These are phyloP conservation scores for Brassica juncea DNA, from an alignment of 345 rosid species.

Conservation along the genomic window DNA sequence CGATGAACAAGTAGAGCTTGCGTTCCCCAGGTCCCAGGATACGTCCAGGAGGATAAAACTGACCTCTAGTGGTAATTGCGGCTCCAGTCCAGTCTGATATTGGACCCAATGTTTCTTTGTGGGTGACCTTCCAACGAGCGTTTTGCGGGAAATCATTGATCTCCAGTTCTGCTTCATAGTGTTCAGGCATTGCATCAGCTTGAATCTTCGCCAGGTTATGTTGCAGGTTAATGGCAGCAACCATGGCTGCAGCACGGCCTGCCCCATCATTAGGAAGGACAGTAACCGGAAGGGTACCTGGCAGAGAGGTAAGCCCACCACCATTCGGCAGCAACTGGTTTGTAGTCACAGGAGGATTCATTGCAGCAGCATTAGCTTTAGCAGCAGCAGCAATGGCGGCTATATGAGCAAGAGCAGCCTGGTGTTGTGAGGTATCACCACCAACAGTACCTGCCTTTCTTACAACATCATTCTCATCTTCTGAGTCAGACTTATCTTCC, in stretches of 20 bases:
- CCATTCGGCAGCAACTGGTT: slow-evolving; percentile 50
- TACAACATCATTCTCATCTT: slow-evolving; percentile 90
- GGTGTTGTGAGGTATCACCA: slow-evolving; percentile 79
- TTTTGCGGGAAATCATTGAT: slow-evolving; percentile 95
- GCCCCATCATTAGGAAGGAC: slow-evolving; percentile 60
- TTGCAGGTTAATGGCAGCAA: slow-evolving; percentile 85
- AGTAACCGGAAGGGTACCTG: slow-evolving; percentile 51
- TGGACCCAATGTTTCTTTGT: slow-evolving; percentile 98
- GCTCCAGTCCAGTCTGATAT: slow-evolving; percentile 95
- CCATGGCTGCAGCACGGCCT: slow-evolving; percentile 86
- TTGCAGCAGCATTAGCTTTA: slow-evolving; percentile 44
- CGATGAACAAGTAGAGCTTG: slow-evolving; percentile 88
- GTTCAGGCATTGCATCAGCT: slow-evolving; percentile 97
- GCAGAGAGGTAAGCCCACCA: slow-evolving; percentile 47
- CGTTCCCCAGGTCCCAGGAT: slow-evolving; percentile 75
- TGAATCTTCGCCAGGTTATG: slow-evolving; percentile 93
- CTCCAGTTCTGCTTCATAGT: slow-evolving; percentile 94
- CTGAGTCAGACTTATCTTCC: slow-evolving; percentile 95
- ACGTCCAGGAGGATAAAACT: slow-evolving; percentile 72
- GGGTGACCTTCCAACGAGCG: slow-evolving; percentile 98
- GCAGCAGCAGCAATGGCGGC: slow-evolving; percentile 75
- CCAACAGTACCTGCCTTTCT: slow-evolving; percentile 65
- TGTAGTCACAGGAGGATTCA: slow-evolving; percentile 41
- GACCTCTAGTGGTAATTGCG: slow-evolving; percentile 93
- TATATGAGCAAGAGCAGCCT: slow-evolving; percentile 70